Conservation (phyloP, 768 basidiomycete species). For the Mycena indigotica region DNA sequence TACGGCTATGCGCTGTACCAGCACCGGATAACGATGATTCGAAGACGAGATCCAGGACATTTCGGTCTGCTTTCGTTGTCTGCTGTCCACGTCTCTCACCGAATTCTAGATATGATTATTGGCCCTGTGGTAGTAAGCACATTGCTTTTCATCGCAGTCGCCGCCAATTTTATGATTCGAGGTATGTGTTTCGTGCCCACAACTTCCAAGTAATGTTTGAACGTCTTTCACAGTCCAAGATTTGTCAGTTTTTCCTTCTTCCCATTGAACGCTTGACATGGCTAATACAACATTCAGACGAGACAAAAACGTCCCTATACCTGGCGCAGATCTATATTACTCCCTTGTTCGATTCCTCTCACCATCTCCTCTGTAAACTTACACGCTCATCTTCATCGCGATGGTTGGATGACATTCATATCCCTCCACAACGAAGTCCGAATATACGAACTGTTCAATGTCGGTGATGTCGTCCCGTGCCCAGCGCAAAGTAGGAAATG, state of each 20-base stretch:
- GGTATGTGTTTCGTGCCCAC: conserved; percentile 46
- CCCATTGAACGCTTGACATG: too few species aligned
- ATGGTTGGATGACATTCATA: conserved; percentile 84
- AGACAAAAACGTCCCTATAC: conserved; percentile 38
- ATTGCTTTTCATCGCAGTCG: conserved; percentile 83
- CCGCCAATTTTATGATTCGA: conserved; percentile 86
- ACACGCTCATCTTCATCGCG: conserved; percentile 97
- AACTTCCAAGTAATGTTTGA: conserved; percentile 9
- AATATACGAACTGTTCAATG: conserved; percentile 79
- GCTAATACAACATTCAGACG: conserved; percentile 24
- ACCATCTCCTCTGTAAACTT: conserved; percentile 15
- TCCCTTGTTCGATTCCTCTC: conserved; percentile 1
- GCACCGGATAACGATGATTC: conserved; percentile 87
- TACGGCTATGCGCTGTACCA: conserved; percentile 91
- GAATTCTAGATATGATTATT: conserved; percentile 63
- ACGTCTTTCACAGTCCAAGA: conserved; percentile 53
- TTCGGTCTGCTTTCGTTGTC: conserved; percentile 72
- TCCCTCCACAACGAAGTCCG: conserved; percentile 85
- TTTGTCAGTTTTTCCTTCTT: conserved; percentile 44
- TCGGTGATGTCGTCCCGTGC: conserved; percentile 60
- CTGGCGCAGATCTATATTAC: conserved; percentile 28
- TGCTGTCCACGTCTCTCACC: neutral
- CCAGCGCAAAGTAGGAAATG: conserved; percentile 84
- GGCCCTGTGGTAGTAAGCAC: conserved; percentile 85
- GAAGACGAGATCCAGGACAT: conserved; percentile 81